Evolutionary conservation across 495 filamentous ascomycete species (phyloP), one percentile per base, ranked within the genome.

Genomic region (Aspergillus sclerotiicarbonarius): DNA sequence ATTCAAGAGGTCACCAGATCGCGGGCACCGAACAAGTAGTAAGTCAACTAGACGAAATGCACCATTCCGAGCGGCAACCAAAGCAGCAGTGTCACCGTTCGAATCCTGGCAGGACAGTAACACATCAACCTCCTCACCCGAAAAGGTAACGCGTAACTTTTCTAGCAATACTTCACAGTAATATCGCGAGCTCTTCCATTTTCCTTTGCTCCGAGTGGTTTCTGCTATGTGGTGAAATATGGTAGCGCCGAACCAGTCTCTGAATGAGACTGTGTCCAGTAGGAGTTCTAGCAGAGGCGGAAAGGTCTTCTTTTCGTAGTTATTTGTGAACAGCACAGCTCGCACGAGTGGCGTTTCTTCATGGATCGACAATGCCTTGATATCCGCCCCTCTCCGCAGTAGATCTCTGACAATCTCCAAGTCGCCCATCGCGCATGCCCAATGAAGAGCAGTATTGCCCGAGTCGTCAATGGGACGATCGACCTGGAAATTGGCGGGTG

Each of bases 361-460:
- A 49, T 90, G 87, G 18, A 84, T 75, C 44, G 92, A 93, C 48
- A 84, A 77, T 7, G 82, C 79, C 31, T 82, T 83, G 13, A 73
- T 51, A 53, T 84, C 82, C 9, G 92, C 92, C 33, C 86, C 85
- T 52, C 90, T 89, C 12, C 82, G 80, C 57, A 93, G 85, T 4
- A 98, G 76, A 64, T 93, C 85, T 67, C 86, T 89, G 54, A 97
- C 90, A 31, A 98, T 89, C 29, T 91, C 88, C 16, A 97, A 75
- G 65, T 98, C 94, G 41, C 93, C 94, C 94, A 98, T 98, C n/a
- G 94, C 89, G 57, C 90, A 89, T 16, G 91, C 94, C 94, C 94
- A 98, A 67, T 98, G 94, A 56, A 98, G 80, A 3, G 92, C 91
- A 3, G 90, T 93, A 63, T 97, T 91, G 5, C 84, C 84, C 50